Conservation (phyloP, 495 filamentous ascomycete genomes). For the Patellaria atrata region DNA sequence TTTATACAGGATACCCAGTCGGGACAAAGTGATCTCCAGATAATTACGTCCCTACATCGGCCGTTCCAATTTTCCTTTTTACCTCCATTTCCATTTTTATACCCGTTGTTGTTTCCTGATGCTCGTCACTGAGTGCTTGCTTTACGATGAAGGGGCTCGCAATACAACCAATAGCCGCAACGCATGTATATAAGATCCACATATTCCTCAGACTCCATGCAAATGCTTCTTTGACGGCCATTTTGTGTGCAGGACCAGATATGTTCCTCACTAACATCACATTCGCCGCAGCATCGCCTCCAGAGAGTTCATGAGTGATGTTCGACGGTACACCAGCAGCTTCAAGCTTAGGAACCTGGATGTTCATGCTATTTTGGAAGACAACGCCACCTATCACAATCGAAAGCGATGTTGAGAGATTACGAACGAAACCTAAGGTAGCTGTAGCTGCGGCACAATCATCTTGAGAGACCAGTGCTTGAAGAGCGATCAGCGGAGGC, state of each 20-base stretch:
- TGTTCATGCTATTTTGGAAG: constrained; percentile 42
- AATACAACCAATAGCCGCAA: constrained; percentile 36
- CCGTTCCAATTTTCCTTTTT: no score
- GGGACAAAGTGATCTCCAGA: no score
- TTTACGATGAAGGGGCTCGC: constrained; percentile 41
- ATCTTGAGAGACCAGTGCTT: constrained; percentile 20
- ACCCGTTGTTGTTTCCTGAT: constrained; percentile 46
- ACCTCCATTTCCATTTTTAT: no score
- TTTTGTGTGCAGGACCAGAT: constrained; percentile 29
- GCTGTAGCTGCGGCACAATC: constrained; percentile 26
- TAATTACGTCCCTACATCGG: no score
- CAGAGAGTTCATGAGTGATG: constrained; percentile 31
- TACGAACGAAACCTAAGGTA: constrained; percentile 22
- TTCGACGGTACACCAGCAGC: constrained; percentile 33
- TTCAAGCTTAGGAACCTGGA: constrained; percentile 25
- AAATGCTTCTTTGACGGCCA: constrained; percentile 40
- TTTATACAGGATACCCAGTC: no score
- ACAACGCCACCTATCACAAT: constrained; percentile 28
- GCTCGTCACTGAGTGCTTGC: constrained; percentile 38
- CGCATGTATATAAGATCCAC: constrained; percentile 45
- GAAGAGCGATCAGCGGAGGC: constrained; percentile 25
- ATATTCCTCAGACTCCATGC: constrained; percentile 46
- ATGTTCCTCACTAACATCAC: constrained; percentile 33
- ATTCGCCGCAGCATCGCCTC: constrained; percentile 38
- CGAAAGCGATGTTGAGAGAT: constrained; percentile 20